Base-by-base conservation (phyloP, 1,139 yeast species). In the Taphrina pruni region DNA sequence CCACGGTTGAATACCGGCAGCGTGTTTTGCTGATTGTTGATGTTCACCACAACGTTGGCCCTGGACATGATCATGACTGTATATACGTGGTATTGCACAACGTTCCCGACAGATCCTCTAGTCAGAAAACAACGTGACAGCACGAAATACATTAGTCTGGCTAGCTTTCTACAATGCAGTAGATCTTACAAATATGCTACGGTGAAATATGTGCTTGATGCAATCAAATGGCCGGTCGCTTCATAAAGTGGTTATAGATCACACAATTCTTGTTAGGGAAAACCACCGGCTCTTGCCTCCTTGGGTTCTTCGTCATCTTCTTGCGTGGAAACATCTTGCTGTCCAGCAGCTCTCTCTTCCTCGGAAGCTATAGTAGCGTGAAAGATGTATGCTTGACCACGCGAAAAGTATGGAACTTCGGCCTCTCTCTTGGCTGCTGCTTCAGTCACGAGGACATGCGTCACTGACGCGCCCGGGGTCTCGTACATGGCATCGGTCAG, bases 401-500 rank as follows among this genome's bases (percentile, higher is more conserved):
- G 45, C 8, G 65, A 60, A 45, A 60, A 60, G 41, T 60, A 60
- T 6, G 48, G 50, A 1, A 51, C 57, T 50, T 60, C 57, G 9
- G 50, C 57, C n/a, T 51, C 57, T 38, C 51, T 17, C 50, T 60
- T 60, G n/a, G 65, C 67, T n/a, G 60, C 67, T 5, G 56, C 67
- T 43, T 55, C 60, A 8, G 60, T 54, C 17, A 62, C 45, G 39
- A 62, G 51, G 46, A 84, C 85, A 73, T 79, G 83, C 36, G 81
- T 76, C 8, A 83, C 79, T 0, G 84, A 83, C 21, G 85, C 81
- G 6, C 81, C 84, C 0, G 87, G 87, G 72, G 86, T 82, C 61
- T 84, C 87, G 74, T 81, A 85, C 74, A 84, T 85, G 7, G 84
- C 85, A 61, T 81, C 80, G 21, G 84, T 75, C 32, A 85, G 74